These are phyloP conservation scores for Talaromyces thailandensis DNA, from an alignment of 495 filamentous ascomycete species.

Conservation along the genomic window DNA sequence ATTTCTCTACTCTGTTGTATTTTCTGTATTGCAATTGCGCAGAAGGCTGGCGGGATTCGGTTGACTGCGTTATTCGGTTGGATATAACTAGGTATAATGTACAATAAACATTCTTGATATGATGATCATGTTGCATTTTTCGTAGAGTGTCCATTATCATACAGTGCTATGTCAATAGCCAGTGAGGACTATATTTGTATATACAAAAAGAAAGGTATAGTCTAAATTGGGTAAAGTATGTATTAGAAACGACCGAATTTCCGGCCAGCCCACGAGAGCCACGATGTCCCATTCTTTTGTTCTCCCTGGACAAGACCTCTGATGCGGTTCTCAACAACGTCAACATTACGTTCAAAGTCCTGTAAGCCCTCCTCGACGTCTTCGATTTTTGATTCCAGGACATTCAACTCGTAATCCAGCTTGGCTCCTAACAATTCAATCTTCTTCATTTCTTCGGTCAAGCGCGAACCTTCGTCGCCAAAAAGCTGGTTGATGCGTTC, in stretches of 20 bases:
- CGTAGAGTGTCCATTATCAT: not conserved
- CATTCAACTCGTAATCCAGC: conserved; percentile 87
- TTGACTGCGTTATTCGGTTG: not conserved
- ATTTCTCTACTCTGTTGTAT: conserved; percentile 2
- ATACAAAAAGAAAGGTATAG: not conserved
- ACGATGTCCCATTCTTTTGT: conserved; percentile 52
- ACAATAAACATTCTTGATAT: conserved; percentile 9
- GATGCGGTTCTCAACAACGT: conserved; percentile 65
- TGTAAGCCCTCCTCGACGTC: conserved; percentile 79
- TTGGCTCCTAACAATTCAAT: conserved; percentile 78
- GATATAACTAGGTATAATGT: conserved; percentile 8
- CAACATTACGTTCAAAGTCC: conserved; percentile 75
- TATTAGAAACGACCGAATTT: conserved; percentile 19
- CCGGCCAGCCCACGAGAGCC: conserved; percentile 37
- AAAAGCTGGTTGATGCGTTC: conserved; percentile 59
- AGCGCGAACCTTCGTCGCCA: conserved; percentile 50
- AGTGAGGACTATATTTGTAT: not conserved
- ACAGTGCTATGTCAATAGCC: not conserved
- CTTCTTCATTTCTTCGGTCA: conserved; percentile 70
- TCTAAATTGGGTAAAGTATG: not conserved
- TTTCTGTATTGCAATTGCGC: not conserved
- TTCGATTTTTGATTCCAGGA: conserved; percentile 69
- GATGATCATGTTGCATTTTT: not conserved
- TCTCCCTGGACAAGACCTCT: conserved; percentile 57
- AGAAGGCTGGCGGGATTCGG: not conserved